Evolutionary conservation across 2,329 filamentous ascomycete genomes (phyloP).

Genomic region (Biscogniauxia mediterranea): DNA sequence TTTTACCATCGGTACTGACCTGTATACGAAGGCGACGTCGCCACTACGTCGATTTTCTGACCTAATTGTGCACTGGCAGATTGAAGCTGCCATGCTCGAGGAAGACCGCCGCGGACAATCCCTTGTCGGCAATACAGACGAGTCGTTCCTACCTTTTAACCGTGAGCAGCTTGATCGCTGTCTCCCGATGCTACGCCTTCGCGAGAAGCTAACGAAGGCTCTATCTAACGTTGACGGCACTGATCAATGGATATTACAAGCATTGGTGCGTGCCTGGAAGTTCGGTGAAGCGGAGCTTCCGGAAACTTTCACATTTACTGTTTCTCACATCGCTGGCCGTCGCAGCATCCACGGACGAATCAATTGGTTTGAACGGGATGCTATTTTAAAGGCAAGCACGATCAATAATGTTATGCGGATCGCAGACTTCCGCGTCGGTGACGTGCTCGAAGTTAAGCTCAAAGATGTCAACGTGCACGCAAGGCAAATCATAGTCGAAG

Average conservation of each 20-base stretch:
- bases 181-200: slow-evolving; percentile 50
- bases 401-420: slow-evolving; percentile 39
- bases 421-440: slow-evolving; percentile 46
- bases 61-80: slow-evolving; percentile 65
- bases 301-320: slow-evolving; percentile 47
- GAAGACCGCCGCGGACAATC: slow-evolving; percentile 38
- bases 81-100: slow-evolving; percentile 55
- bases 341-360: slow-evolving; percentile 41
- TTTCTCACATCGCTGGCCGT: slow-evolving; percentile 37
- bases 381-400: slow-evolving; percentile 39
- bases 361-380: slow-evolving; percentile 49
- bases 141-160: slow-evolving; percentile 46
- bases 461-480: slow-evolving; percentile 51
- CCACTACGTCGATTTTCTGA: slow-evolving; percentile 65
- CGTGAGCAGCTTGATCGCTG: slow-evolving; percentile 40
- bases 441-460: slow-evolving; percentile 57
- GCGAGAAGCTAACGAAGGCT: slow-evolving; percentile 49
- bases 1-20: slow-evolving; percentile 55
- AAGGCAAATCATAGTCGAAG: slow-evolving; percentile 46
- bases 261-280: slow-evolving; percentile 59
- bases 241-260: slow-evolving; percentile 57
- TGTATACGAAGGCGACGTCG: slow-evolving; percentile 63
- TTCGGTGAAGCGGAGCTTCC: slow-evolving; percentile 49
- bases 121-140: slow-evolving; percentile 33
- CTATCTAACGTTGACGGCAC: slow-evolving; percentile 44